Percentiles rank a stretch among this genome's conserved stretches.
phyloP scores from a whole-genome alignment of 148 eudicot species.

The Rhododendron ovatum region DNA sequence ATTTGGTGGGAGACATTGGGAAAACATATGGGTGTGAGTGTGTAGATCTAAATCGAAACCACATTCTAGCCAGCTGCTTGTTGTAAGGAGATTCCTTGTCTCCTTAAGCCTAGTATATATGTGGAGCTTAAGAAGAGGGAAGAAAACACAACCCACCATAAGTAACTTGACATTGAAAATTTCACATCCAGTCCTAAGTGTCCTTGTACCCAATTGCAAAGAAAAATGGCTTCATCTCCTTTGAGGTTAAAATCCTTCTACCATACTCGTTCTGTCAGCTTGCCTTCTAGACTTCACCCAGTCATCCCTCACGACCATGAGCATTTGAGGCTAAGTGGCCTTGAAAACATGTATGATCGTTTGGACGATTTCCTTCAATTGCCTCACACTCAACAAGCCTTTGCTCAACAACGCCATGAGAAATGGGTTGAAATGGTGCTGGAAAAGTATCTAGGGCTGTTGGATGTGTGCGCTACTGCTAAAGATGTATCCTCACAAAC shows the following conservation, averaged over 20 bases:
- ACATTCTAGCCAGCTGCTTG: background rate
- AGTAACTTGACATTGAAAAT: background rate
- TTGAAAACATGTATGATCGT: slow-evolving; percentile 1
- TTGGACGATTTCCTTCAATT: slow-evolving; percentile 21
- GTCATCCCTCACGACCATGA: slow-evolving; percentile 12
- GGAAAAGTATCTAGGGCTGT: slow-evolving; percentile 36
- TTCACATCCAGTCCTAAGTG: background rate
- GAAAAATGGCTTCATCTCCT: slow-evolving; percentile 6
- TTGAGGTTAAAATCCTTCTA: background rate
- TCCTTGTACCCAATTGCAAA: background rate
- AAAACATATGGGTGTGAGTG: background rate
- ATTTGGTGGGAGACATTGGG: slow-evolving; percentile 3
- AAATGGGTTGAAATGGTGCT: slow-evolving; percentile 13
- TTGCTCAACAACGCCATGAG: background rate
- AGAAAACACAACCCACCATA: background rate
- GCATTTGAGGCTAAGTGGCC: slow-evolving; percentile 2
- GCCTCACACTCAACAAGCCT: slow-evolving; percentile 14
- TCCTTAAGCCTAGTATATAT: background rate
- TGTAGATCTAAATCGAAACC: slow-evolving; percentile 8
- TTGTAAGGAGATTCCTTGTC: background rate
- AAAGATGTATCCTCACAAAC: slow-evolving; percentile 31
- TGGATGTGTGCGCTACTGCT: slow-evolving; percentile 38
- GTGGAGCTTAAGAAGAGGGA: background rate
- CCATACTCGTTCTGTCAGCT: slow-evolving; percentile 26
- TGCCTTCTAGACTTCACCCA: slow-evolving; percentile 19